Evolutionary conservation across 345 rosid species (phyloP), one percentile per base, ranked within the genome.

Genomic region (Citrus sp.): DNA sequence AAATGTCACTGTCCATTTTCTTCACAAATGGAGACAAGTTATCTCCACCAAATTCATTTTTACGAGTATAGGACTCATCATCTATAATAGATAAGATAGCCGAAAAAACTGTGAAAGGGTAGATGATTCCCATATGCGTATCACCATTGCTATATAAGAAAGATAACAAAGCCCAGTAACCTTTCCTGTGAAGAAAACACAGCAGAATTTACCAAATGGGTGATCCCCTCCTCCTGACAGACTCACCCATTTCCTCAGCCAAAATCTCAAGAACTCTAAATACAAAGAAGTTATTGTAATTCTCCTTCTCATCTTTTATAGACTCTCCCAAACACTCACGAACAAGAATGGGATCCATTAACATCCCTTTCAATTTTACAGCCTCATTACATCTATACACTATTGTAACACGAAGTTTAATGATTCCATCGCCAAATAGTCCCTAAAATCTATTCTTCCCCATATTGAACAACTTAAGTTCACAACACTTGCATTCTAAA

Each of bases 81-180:
- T 80, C 79, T 72, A 78, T 64, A 73, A 90, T 79, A 63, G 76
- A 87, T 74, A 96, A 68, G 21, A 92, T 72, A 67, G 91, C 91
- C 30, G 92, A 89, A 73, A 91, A 90, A 73, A 87, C 62, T 4
- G 94, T 92, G 77, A 90, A 91, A 64, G 98, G 98, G 82, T 92
- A 89, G 82, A 96, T 87, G 75, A 92, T 84, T 81, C 97, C 98
- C 10, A 78, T 37, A 69, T 80, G 56, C 3, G 73, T 81, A 78
- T 74, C 73, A 22, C 91, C 89, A 72, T 87, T 83, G 40, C 80
- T 82, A 83, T 79, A 66, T 12, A 88, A 83, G 77, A 96, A 82
- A 67, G 97, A 86, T 40, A 88, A 87, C 60, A 88, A 77, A 81
- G 94, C 93, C 80, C 89, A 87, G 72, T 79, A 94, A 62, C 91